A percentile compares a stretch with the other conserved stretches of the same genome.
phyloP scores from a whole-genome alignment of 768 basidiomycete species.

The Tephrocybe sp. region DNA sequence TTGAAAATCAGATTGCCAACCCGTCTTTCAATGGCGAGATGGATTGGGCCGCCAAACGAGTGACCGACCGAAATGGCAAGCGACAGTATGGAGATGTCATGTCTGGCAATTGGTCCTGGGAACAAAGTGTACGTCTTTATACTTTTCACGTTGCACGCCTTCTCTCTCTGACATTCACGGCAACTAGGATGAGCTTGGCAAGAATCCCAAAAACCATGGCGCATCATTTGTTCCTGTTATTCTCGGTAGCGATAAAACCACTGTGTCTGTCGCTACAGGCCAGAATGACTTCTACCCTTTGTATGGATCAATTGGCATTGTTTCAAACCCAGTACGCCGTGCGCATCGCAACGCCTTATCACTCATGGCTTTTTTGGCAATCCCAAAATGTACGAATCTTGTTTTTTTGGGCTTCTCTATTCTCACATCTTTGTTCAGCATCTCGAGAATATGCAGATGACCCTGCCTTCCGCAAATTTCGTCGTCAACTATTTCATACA shows the following conservation, averaged over 20 bases:
- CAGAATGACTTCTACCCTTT: constrained; percentile 12
- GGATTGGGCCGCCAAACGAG: constrained; percentile 21
- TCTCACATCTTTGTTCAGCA: neutral
- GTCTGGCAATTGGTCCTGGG: constrained; percentile 25
- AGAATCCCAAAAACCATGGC: constrained; percentile 11
- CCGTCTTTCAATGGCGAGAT: constrained; percentile 12
- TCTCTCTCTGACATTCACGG: neutral
- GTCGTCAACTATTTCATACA: too few species aligned
- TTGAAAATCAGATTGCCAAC: constrained; percentile 4
- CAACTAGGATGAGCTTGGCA: constrained; percentile 7
- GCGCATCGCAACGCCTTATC: constrained; percentile 18
- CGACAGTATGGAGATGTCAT: constrained; percentile 21
- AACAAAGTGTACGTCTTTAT: constrained; percentile 15
- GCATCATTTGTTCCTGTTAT: constrained; percentile 19
- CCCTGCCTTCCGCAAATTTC: constrained; percentile 17
- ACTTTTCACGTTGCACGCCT: neutral
- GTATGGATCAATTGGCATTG: constrained; percentile 8
- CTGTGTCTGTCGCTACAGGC: constrained; percentile 25
- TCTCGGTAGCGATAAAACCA: constrained; percentile 28
- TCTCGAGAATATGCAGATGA: constrained; percentile 11
- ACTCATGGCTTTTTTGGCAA: constrained; percentile 18
- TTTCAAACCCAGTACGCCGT: constrained; percentile 7
- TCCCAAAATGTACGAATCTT: constrained; percentile 22
- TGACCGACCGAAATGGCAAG: constrained; percentile 12
- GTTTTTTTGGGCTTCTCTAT: neutral